Evolutionary conservation across 352 stramenopile species (phyloP).

Genomic region (Phytophthora cryptogea): DNA sequence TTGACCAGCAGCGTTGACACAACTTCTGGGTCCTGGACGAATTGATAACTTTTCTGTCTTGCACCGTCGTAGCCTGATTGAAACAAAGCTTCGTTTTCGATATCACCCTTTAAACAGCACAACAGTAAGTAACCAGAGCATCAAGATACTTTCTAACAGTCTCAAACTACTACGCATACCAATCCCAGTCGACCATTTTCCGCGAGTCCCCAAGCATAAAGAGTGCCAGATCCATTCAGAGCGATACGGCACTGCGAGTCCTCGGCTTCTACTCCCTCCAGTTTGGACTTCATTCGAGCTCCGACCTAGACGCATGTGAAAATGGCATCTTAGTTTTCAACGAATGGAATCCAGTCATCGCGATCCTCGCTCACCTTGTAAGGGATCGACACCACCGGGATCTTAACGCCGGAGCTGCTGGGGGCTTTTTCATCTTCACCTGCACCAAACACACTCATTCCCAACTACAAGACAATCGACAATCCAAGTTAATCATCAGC

Average conservation of each 20-base stretch:
- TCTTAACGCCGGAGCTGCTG: constrained; percentile 55
- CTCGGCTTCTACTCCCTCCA: constrained; percentile 48
- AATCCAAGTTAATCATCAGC: not conserved
- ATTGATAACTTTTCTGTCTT: constrained; percentile 73
- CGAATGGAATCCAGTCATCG: not conserved
- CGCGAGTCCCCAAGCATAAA: constrained; percentile 76
- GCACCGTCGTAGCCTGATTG: constrained; percentile 66
- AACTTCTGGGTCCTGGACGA: constrained; percentile 48
- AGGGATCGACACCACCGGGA: constrained; percentile 64
- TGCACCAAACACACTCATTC: constrained; percentile 46
- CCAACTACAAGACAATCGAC: constrained; percentile 35
- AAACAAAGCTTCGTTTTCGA: constrained; percentile 71
- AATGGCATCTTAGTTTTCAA: not conserved
- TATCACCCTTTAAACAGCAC: constrained; percentile 47
- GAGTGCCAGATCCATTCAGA: constrained; percentile 40
- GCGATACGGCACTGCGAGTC: constrained; percentile 53
- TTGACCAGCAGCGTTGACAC: constrained; percentile 54
- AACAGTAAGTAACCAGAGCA: constrained; percentile 3
- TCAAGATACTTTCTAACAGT: not conserved
- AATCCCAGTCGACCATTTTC: constrained; percentile 70
- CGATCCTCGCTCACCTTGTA: constrained; percentile 38
- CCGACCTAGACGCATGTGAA: constrained; percentile 31
- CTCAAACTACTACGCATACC: constrained; percentile 28
- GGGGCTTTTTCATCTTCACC: constrained; percentile 41
- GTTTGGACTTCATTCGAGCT: constrained; percentile 46